A percentile compares a stretch with the other conserved stretches of the same genome.
Evolutionary conservation across 345 rosid species (phyloP).

Genomic region (Hirschfeldia incana): DNA sequence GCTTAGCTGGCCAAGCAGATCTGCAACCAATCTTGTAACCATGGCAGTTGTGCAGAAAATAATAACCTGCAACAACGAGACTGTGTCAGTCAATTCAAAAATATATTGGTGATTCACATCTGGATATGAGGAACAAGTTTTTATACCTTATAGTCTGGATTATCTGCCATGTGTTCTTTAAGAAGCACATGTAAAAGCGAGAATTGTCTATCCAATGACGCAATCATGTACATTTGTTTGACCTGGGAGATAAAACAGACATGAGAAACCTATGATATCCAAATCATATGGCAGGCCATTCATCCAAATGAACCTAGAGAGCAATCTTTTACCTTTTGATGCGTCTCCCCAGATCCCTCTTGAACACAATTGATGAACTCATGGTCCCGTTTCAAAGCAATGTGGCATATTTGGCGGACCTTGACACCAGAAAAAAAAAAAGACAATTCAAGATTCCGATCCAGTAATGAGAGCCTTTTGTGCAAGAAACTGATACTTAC

Average conservation of each 20-base stretch:
- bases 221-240: constrained; percentile 71
- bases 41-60: constrained; percentile 97
- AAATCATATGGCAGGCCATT: neutral
- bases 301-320: constrained; percentile 14
- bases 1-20: constrained; percentile 67
- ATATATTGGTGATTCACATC: constrained; percentile 1
- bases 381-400: constrained; percentile 87
- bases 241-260: constrained; percentile 58
- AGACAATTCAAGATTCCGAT: constrained; percentile 33
- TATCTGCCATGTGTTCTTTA: constrained; percentile 87
- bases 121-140: neutral
- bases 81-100: neutral
- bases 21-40: constrained; percentile 85
- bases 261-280: constrained; percentile 5
- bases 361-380: constrained; percentile 85
- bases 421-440: constrained; percentile 39
- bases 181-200: constrained; percentile 67
- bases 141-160: constrained; percentile 79
- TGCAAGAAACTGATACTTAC: constrained; percentile 44
- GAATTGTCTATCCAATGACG: constrained; percentile 78
- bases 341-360: constrained; percentile 93
- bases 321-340: constrained; percentile 64
- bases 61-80: constrained; percentile 57
- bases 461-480: constrained; percentile 14
- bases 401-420: constrained; percentile 92